Evolutionary conservation across 1,284 basidiomycete genomes (phyloP).

Genomic region (Tilletia setariae): DNA sequence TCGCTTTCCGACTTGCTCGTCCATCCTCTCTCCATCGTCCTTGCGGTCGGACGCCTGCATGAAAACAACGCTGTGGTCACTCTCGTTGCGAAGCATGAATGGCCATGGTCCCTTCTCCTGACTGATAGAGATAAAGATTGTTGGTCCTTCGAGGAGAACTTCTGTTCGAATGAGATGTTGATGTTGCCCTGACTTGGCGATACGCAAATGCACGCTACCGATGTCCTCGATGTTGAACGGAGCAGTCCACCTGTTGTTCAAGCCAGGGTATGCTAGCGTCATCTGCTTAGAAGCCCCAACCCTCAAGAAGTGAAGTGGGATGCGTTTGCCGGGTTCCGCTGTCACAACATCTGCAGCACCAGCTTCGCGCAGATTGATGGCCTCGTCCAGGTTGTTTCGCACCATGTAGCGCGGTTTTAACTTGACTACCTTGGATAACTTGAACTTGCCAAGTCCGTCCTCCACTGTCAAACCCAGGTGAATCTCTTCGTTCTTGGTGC

Average conservation of each 20-base stretch:
- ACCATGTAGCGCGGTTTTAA: slow-evolving; percentile 86
- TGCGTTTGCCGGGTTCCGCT: slow-evolving; percentile 61
- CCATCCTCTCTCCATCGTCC: slow-evolving; percentile 16
- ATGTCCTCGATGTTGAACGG: slow-evolving; percentile 91
- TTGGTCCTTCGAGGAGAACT: slow-evolving; percentile 78
- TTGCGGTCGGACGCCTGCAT: slow-evolving; percentile 61
- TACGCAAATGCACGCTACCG: slow-evolving; percentile 75
- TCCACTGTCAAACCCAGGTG: slow-evolving; percentile 87
- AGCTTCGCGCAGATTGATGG: slow-evolving; percentile 80
- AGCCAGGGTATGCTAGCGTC: slow-evolving; percentile 79
- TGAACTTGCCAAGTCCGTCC: slow-evolving; percentile 87
- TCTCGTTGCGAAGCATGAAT: slow-evolving; percentile 85
- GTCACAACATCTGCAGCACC: slow-evolving; percentile 60
- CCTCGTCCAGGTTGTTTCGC: slow-evolving; percentile 71
- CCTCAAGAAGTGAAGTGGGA: slow-evolving; percentile 70
- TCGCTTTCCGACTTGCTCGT: slow-evolving; percentile 43
- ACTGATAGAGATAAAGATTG: slow-evolving; percentile 78
- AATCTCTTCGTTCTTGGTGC: slow-evolving; percentile 70
- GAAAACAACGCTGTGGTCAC: slow-evolving; percentile 69
- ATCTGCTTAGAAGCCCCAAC: slow-evolving; percentile 61
- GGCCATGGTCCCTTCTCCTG: slow-evolving; percentile 75
- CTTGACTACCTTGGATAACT: slow-evolving; percentile 90
- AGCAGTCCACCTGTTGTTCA: slow-evolving; percentile 80
- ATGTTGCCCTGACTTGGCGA: slow-evolving; percentile 55
- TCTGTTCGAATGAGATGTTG: slow-evolving; percentile 74